These are phyloP conservation scores for Blastocystis hominis DNA, from an alignment of 352 stramenopile genomes.

Conservation along the genomic window DNA sequence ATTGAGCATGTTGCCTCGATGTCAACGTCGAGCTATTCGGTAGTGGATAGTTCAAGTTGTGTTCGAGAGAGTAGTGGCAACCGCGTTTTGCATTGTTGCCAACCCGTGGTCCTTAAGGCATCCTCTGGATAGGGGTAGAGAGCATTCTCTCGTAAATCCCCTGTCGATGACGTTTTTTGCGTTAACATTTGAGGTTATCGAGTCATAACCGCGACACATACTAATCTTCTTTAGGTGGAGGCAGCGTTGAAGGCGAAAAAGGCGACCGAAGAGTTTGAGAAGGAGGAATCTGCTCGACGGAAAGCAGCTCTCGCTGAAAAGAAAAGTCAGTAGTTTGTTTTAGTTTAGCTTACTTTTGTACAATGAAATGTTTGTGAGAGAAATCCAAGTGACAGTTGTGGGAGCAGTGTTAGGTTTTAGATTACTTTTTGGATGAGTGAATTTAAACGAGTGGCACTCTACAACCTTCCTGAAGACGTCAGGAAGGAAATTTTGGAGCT, in stretches of 20 bases:
- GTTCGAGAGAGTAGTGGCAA: slow-evolving; percentile 42
- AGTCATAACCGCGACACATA: slow-evolving; percentile 57
- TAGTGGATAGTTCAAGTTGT: neutral
- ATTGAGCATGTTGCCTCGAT: neutral
- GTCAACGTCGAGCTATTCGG: neutral
- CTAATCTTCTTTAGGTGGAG: slow-evolving; percentile 18
- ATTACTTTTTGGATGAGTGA: neutral
- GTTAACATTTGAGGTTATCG: slow-evolving; percentile 55
- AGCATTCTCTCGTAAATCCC: slow-evolving; percentile 39
- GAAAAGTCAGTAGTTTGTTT: neutral
- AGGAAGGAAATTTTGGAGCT: neutral
- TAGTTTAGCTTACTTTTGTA: slow-evolving; percentile 5
- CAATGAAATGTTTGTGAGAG: slow-evolving; percentile 16
- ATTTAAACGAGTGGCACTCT: neutral
- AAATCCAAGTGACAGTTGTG: neutral
- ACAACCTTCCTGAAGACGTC: neutral
- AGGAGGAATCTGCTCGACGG: neutral
- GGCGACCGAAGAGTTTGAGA: slow-evolving; percentile 16
- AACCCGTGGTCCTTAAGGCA: slow-evolving; percentile 57
- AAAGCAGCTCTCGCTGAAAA: slow-evolving; percentile 25
- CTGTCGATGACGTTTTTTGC: slow-evolving; percentile 56
- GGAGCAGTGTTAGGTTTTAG: too few relatives aligned
- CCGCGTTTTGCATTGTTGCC: slow-evolving; percentile 47
- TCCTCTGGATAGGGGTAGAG: slow-evolving; percentile 53
- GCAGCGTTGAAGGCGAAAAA: slow-evolving; percentile 44